phyloP scores from a whole-genome alignment of 169 alveolate species.

The Plasmodium fragile region DNA sequence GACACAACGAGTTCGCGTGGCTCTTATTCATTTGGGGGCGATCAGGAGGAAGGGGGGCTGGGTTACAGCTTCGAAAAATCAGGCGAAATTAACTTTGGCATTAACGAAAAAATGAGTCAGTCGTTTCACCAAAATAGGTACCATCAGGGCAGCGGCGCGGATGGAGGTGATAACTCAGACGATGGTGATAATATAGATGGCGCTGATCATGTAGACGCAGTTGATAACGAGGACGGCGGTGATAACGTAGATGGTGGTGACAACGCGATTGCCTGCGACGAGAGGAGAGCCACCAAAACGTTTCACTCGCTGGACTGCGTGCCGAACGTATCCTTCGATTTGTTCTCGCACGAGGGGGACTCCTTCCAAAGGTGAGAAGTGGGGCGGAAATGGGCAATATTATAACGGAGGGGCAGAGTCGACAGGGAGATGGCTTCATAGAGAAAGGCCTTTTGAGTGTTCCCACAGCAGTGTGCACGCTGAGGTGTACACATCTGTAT shows the following conservation, averaged over 20 bases:
- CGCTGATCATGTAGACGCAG: not conserved
- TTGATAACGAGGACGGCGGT: not conserved
- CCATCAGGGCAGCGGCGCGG: not conserved
- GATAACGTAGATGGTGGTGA: not conserved
- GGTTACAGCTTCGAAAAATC: constrained; percentile 18
- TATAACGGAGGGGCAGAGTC: not conserved
- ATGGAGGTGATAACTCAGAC: not conserved
- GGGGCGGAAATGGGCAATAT: not conserved
- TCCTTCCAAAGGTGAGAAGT: constrained; percentile 10
- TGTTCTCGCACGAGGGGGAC: constrained; percentile 13
- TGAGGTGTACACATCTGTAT: not conserved
- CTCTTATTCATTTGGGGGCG: constrained; percentile 13
- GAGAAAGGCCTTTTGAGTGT: not conserved
- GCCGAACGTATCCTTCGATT: constrained; percentile 60
- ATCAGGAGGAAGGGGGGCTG: not conserved
- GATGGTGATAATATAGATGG: not conserved
- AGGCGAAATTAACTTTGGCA: constrained; percentile 20
- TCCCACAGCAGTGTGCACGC: not conserved
- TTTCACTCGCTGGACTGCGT: constrained; percentile 49
- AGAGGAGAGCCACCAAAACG: constrained; percentile 3
- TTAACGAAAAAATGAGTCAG: constrained; percentile 41
- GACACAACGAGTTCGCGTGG: constrained; percentile 8
- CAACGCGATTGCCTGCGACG: not conserved
- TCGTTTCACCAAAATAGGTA: constrained; percentile 4
- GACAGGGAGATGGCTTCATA: not conserved